These are phyloP conservation scores for Venturia nashicola DNA, from an alignment of 2,329 filamentous ascomycete species.

Conservation along the genomic window DNA sequence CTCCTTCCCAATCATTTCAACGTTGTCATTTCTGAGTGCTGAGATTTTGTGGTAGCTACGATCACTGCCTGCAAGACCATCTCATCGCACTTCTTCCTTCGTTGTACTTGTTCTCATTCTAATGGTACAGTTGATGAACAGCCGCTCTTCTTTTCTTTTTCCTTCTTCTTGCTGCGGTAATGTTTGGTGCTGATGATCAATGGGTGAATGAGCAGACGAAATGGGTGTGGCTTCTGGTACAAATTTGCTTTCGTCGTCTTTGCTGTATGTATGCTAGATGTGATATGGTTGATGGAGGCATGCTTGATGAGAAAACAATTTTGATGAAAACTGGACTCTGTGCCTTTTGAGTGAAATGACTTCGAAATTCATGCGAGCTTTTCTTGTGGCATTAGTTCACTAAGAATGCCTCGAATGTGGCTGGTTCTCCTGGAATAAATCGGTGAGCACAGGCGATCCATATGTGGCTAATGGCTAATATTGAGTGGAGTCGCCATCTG, in stretches of 20 bases:
- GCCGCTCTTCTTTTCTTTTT: neutral
- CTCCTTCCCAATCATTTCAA: neutral
- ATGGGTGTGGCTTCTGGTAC: neutral
- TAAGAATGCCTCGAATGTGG: too few relatives aligned
- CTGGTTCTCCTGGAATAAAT: too few relatives aligned
- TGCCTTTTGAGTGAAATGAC: neutral
- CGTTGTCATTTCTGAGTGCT: neutral
- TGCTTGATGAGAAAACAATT: conserved; percentile 2
- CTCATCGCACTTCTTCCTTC: neutral
- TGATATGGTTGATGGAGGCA: neutral
- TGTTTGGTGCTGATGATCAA: neutral
- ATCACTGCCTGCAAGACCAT: neutral
- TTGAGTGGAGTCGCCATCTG: too few relatives aligned
- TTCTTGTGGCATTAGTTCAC: neutral
- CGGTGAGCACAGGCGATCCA: too few relatives aligned
- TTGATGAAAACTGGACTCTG: neutral
- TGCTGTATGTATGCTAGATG: neutral
- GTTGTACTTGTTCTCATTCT: neutral
- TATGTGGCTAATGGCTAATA: too few relatives aligned
- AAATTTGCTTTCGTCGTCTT: neutral
- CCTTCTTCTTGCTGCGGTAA: neutral
- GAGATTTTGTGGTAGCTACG: conserved; percentile 4
- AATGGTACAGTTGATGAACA: neutral
- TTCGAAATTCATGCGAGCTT: neutral
- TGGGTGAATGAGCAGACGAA: neutral